A percentile compares a stretch with the other conserved stretches of the same genome.
Evolutionary conservation across 2,329 filamentous ascomycete species (phyloP).

Genomic region (Xylaria multiplex): DNA sequence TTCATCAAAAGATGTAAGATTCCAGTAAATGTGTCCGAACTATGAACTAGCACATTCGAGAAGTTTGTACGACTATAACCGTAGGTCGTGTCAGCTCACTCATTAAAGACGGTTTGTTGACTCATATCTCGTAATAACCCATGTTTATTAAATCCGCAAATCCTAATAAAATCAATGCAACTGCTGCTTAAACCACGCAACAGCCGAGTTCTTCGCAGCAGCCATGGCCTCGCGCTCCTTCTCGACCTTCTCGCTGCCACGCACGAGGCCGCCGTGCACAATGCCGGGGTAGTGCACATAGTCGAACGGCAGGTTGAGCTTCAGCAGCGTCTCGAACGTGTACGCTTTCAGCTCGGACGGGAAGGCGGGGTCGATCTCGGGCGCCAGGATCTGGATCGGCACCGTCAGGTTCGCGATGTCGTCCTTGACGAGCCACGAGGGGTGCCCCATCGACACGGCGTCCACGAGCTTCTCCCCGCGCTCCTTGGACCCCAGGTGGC

Average conservation of each 20-base stretch:
- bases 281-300: slow-evolving; percentile 63
- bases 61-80: too few relatives aligned
- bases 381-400: slow-evolving; percentile 55
- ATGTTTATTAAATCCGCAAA: too few relatives aligned
- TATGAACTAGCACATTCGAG: too few relatives aligned
- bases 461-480: slow-evolving; percentile 54
- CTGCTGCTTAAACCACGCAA: slow-evolving; percentile 55
- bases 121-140: too few relatives aligned
- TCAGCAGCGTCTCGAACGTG: slow-evolving; percentile 53
- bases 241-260: slow-evolving; percentile 53
- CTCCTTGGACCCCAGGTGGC: slow-evolving; percentile 52
- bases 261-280: slow-evolving; percentile 56
- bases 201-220: slow-evolving; percentile 59
- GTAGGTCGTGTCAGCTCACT: too few relatives aligned
- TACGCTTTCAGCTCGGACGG: slow-evolving; percentile 58
- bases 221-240: slow-evolving; percentile 58
- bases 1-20: too few relatives aligned
- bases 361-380: slow-evolving; percentile 56
- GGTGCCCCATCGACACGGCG: slow-evolving; percentile 55
- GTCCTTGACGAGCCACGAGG: slow-evolving; percentile 51
- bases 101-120: too few relatives aligned
- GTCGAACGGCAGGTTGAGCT: slow-evolving; percentile 54
- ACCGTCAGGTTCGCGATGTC: slow-evolving; percentile 58
- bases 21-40: too few relatives aligned
- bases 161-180: slow-evolving; percentile 20